Evolutionary conservation across 371 early-diverging fungal genomes (phyloP), one percentile per base, ranked within the genome.

Genomic region (Circinella umbellata): DNA sequence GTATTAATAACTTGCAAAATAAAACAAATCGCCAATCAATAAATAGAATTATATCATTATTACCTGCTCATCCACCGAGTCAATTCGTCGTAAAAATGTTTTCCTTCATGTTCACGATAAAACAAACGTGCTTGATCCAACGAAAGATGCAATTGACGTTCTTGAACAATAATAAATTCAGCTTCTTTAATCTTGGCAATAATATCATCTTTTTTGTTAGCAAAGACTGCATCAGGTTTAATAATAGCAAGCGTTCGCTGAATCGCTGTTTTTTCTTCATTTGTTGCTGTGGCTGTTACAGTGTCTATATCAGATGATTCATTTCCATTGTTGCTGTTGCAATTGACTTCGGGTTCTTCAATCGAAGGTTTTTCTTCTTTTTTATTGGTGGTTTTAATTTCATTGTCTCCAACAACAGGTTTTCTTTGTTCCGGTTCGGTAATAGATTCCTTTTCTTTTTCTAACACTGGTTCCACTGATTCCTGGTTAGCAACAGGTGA

Each of bases 31-130:
- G 27, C 1, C 27, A 27, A 27, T 27, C 27, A 27, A 27, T 27
- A 27, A 27, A 27, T 27, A 27, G 1, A 27, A 27, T 27, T 27
- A 27, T 27, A 27, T 27, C 2, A 27, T 27, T 27, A 27, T 27
- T 51, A 51, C 91, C 90, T 89, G 68, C 89, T 88, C 90, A 95
- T 94, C 88, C 92, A 95, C 0, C 64, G 66, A 3, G 86, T 86
- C n/a, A 95, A 81, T 15, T 93, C 88, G 13, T 85, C 79, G 69
- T 81, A 95, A 70, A 93, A 95, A 46, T 82, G 82, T 61, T 89
- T 88, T 15, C 82, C 90, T 11, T 80, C 75, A 74, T 95, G 95
- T 69, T 94, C 94, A 57, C 69, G 79, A 70, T 95, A 95, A 68
- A 95, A 94, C 60, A 78, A 74, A 59, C 78, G 64, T 0, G 90